phyloP scores from a whole-genome alignment of 352 stramenopile genomes.

The Pythium plurisporium region DNA sequence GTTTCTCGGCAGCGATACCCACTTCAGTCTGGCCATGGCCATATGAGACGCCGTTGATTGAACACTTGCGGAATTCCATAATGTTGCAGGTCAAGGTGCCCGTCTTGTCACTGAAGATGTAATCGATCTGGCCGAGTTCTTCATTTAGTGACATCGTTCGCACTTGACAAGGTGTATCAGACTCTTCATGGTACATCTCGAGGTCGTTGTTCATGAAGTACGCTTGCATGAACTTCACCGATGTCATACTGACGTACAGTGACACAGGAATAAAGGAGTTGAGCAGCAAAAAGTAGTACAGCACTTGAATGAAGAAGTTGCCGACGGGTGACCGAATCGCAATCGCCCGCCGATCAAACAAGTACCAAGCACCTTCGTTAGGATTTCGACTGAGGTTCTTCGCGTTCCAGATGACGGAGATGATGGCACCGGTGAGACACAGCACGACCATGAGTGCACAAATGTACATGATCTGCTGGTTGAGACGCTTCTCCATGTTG shows the following conservation, averaged over 20 bases:
- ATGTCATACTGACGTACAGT: constrained; percentile 96
- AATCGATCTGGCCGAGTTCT: constrained; percentile 88
- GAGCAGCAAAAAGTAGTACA: constrained; percentile 96
- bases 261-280: constrained; percentile 98
- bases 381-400: constrained; percentile 40
- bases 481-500: constrained; percentile 68
- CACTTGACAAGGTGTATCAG: constrained; percentile 82
- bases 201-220: constrained; percentile 93
- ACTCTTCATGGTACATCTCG: constrained; percentile 89
- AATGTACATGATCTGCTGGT: constrained; percentile 66
- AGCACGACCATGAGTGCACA: constrained; percentile 75
- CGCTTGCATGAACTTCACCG: constrained; percentile 94
- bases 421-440: constrained; percentile 57
- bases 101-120: constrained; percentile 95
- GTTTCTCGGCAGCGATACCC: constrained; percentile 30
- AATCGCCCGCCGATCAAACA: constrained; percentile 21
- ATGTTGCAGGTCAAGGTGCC: constrained; percentile 95
- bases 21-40: constrained; percentile 63
- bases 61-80: constrained; percentile 96
- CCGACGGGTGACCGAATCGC: constrained; percentile 34
- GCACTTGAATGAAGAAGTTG: constrained; percentile 73
- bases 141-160: constrained; percentile 87
- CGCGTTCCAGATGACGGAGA: constrained; percentile 67
- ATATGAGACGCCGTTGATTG: constrained; percentile 90
- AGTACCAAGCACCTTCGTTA: constrained; percentile 14